phyloP scores from a whole-genome alignment of 441 rosid genomes.

The Populus trichocarpa region DNA sequence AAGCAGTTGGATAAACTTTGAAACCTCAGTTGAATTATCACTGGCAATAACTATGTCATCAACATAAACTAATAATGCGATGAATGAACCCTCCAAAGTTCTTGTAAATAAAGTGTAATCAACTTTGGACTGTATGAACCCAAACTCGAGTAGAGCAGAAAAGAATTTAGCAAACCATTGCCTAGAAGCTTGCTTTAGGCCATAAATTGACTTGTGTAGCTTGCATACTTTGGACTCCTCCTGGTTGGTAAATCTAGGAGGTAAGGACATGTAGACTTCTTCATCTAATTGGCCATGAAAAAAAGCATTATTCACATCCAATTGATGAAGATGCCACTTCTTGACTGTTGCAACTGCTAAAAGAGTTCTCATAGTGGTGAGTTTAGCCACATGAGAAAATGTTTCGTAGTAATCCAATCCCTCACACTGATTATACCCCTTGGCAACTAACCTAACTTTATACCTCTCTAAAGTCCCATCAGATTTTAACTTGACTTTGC shows the following conservation, averaged over 20 bases:
- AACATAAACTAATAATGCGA: too few species aligned
- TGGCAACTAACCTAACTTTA: background rate
- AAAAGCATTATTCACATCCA: background rate
- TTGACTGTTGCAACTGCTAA: background rate
- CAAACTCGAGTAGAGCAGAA: too few species aligned
- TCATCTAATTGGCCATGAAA: too few species aligned
- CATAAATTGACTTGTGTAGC: background rate
- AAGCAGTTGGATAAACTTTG: too few species aligned
- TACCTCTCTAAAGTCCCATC: background rate
- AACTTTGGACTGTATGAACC: too few species aligned
- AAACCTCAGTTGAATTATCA: too few species aligned
- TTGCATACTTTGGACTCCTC: background rate
- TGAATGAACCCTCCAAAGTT: too few species aligned
- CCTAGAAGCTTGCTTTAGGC: background rate
- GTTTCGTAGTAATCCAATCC: background rate
- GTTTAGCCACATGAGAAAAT: background rate
- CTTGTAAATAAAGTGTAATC: too few species aligned
- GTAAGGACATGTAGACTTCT: too few species aligned
- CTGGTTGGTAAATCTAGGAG: rapidly evolving
- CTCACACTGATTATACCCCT: background rate
- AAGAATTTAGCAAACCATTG: background rate
- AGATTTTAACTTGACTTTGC: too few species aligned
- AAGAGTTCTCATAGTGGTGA: background rate
- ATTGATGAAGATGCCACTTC: background rate
- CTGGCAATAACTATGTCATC: too few species aligned